Percentiles rank a stretch among this genome's conserved stretches.
Conservation (phyloP, 805 yeast genomes). For the Starmerella ratchasimensis region DNA sequence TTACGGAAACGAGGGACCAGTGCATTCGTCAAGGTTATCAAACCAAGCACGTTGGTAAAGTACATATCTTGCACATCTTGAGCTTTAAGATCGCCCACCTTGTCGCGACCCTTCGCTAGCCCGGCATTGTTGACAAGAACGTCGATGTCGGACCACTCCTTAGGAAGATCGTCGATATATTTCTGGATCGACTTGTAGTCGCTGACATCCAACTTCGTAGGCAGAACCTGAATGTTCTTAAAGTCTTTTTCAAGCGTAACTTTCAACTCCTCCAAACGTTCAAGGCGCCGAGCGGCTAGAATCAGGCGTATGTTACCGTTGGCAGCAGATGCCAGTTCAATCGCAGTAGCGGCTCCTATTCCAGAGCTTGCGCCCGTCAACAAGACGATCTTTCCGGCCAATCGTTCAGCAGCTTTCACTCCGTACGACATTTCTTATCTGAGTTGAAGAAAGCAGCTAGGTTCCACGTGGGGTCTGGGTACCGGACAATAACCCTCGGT, state of each 20-base stretch:
- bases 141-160: conserved; percentile 43
- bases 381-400: conserved; percentile 63
- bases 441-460: too few relatives aligned
- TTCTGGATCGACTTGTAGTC: conserved; percentile 37
- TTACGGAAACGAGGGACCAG: conserved; percentile 56
- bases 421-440: conserved; percentile 41
- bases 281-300: conserved; percentile 65
- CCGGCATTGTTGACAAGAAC: conserved; percentile 51
- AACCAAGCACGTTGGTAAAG: conserved; percentile 75
- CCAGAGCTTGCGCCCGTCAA: conserved; percentile 98
- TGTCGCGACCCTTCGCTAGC: conserved; percentile 62
- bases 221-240: conserved; percentile 35
- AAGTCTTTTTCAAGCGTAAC: conserved; percentile 35
- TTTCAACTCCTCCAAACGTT: conserved; percentile 40
- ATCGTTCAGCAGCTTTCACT: conserved; percentile 59
- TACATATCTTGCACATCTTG: conserved; percentile 63
- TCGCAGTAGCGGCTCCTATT: conserved; percentile 85
- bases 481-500: too few relatives aligned
- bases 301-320: conserved; percentile 57
- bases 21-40: conserved; percentile 71
- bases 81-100: conserved; percentile 53
- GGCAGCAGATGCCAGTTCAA: conserved; percentile 67
- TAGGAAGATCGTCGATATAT: conserved; percentile 41
- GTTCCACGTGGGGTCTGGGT: too few relatives aligned
- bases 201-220: conserved; percentile 45